Conservation (phyloP, 768 basidiomycete species). For the Termitomyces sp. region DNA sequence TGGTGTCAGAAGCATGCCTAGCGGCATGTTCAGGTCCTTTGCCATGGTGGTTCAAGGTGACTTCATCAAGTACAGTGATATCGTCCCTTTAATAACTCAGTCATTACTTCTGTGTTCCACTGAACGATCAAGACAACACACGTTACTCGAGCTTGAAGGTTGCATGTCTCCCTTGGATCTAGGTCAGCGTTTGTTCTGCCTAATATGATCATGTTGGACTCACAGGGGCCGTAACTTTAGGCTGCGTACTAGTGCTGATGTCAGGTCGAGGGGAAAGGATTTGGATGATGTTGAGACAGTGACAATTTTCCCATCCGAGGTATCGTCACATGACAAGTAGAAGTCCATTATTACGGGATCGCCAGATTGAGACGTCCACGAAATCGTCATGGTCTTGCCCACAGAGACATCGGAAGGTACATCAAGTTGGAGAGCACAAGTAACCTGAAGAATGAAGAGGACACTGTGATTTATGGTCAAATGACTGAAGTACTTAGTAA, state of each 20-base stretch:
- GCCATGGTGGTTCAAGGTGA: too few relatives aligned
- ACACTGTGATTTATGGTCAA: too few relatives aligned
- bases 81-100: not conserved
- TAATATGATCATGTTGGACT: not conserved
- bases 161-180: not conserved
- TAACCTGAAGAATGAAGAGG: too few relatives aligned
- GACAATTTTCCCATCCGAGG: rapidly evolving
- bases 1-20: too few relatives aligned
- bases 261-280: rapidly evolving
- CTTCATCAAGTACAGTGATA: not conserved
- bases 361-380: not conserved
- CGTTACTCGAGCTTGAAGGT: not conserved
- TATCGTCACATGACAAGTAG: not conserved
- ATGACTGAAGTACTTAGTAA: too few relatives aligned
- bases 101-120: not conserved
- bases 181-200: not conserved
- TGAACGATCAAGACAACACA: too few relatives aligned
- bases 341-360: not conserved
- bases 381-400: not conserved
- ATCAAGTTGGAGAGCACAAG: not conserved
- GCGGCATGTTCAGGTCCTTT: too few relatives aligned
- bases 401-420: rapidly evolving
- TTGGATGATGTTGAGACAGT: not conserved
- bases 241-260: too few relatives aligned
- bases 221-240: not conserved